These are phyloP conservation scores for Inosperma sp. DNA, from an alignment of 768 basidiomycete genomes.

Conservation along the genomic window DNA sequence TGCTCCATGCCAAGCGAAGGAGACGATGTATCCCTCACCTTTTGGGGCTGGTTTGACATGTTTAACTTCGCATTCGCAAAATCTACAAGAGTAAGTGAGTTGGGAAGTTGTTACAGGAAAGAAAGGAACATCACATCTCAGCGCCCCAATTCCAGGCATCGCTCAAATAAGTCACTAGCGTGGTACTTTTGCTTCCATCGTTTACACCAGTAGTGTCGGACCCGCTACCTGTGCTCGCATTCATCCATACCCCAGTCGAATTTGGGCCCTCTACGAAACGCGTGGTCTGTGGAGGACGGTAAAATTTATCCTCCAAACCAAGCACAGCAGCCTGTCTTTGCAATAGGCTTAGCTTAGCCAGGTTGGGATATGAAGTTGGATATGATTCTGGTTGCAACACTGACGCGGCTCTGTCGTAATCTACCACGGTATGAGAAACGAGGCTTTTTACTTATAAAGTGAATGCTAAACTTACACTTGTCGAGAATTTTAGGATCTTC, in stretches of 20 bases:
- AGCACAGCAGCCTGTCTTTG: neutral
- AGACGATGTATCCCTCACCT: neutral
- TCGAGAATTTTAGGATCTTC: neutral
- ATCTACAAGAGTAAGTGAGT: neutral
- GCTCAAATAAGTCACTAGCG: slow-evolving; percentile 5
- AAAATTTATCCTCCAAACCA: slow-evolving; percentile 1
- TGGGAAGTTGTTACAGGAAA: neutral
- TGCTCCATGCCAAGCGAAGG: slow-evolving; percentile 2
- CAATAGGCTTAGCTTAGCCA: neutral
- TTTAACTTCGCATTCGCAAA: slow-evolving; percentile 2
- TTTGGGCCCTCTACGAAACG: neutral
- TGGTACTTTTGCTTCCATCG: slow-evolving; percentile 7
- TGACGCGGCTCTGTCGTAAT: slow-evolving; percentile 1
- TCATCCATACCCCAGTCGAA: slow-evolving; percentile 1
- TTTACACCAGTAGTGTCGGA: slow-evolving; percentile 7
- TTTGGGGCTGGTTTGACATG: slow-evolving; percentile 3
- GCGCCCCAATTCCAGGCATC: slow-evolving; percentile 7
- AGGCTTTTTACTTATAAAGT: neutral
- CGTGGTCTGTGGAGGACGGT: slow-evolving; percentile 3
- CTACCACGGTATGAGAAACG: neutral
- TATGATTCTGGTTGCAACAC: slow-evolving; percentile 6
- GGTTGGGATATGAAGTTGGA: slow-evolving; percentile 1
- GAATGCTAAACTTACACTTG: neutral
- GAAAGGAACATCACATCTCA: slow-evolving; percentile 1
- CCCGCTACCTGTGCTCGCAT: slow-evolving; percentile 2